Evolutionary conservation across 352 stramenopile species (phyloP).

Genomic region (Thalassiosira livingstoniorum): DNA sequence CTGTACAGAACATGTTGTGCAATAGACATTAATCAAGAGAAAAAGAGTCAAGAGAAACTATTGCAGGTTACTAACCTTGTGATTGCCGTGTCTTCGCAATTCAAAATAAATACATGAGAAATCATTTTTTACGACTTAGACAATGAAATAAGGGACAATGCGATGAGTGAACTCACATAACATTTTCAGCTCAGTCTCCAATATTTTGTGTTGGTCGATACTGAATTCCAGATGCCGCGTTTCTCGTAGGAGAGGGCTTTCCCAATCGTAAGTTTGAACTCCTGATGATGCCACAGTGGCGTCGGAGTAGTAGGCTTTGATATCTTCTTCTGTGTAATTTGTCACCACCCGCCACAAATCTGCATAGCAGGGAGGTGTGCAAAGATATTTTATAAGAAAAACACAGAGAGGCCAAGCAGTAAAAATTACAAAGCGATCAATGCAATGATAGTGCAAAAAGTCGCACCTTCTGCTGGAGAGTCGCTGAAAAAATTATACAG

Average conservation of each 20-base stretch:
- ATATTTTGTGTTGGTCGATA: slow-evolving; percentile 56
- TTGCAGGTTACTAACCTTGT: too few species aligned
- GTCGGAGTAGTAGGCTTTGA: slow-evolving; percentile 50
- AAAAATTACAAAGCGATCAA: background rate
- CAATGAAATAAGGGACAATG: background rate
- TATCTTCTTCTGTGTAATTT: slow-evolving; percentile 56
- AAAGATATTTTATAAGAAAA: background rate
- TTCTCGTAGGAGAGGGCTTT: slow-evolving; percentile 33
- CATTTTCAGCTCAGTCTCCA: slow-evolving; percentile 71
- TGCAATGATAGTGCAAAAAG: background rate
- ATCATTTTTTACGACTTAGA: background rate
- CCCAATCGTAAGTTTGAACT: slow-evolving; percentile 62
- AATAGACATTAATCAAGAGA: slow-evolving; percentile 49
- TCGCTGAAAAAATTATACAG: slow-evolving; percentile 73
- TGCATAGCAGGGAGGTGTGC: background rate
- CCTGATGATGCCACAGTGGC: slow-evolving; percentile 32
- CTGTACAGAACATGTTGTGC: too few species aligned
- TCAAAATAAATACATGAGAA: background rate
- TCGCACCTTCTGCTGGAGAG: slow-evolving; percentile 37
- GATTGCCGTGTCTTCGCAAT: slow-evolving; percentile 17
- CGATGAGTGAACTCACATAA: slow-evolving; percentile 40
- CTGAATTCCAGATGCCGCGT: slow-evolving; percentile 59
- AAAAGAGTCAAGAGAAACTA: background rate
- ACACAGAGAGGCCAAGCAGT: background rate
- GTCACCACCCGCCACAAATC: slow-evolving; percentile 51